Evolutionary conservation across 495 filamentous ascomycete genomes (phyloP), one percentile per base, ranked within the genome.

Genomic region (Astrothelium macrocarpum): DNA sequence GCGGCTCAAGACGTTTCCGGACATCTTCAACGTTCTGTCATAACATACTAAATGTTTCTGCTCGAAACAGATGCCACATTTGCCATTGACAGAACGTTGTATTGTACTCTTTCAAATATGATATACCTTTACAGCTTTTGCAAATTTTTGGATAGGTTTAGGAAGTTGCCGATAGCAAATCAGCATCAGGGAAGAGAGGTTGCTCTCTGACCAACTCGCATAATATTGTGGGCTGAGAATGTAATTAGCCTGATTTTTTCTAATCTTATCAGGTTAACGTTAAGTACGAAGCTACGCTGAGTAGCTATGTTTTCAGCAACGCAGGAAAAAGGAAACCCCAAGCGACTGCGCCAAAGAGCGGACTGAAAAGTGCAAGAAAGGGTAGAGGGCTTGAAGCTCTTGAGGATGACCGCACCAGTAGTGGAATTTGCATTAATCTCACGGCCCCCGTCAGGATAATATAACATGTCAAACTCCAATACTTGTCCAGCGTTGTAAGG

Each of bases 351-450:
- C 36, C 18, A 16, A 42, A 42, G 36, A 42, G 36, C 36, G 18
- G 1, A 16, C 10, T 42, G 18, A 42, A 75, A 62, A 16, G 64
- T 61, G 62, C 49, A 70, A 18, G 73, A 73, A 45, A 71, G 68
- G 2, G 71, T 71, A 62, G 70, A 74, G 59, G 72, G 72, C 53
- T 71, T 59, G 43, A 72, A 70, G 18, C 66, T 59, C 29, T 69
- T 62, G 28, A 64, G 64, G 20, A 73, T 71, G 45, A 49, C 45
- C 20, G 45, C 45, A 1, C 20, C 45, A 14, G n/a, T 18, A 49
- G 45, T 49, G 1, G 20, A 18, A 49, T 49, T 49, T 39, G 12
- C 45, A 49, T 18, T 16, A 49, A 18, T 49, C 45, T 49, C 45
- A 18, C 45, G 20, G 45, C 11, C 12, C 20, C n/a, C 45, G 45